These are phyloP conservation scores for Chrysoporthe cubensis DNA, from an alignment of 2,329 filamentous ascomycete genomes.

Conservation along the genomic window DNA sequence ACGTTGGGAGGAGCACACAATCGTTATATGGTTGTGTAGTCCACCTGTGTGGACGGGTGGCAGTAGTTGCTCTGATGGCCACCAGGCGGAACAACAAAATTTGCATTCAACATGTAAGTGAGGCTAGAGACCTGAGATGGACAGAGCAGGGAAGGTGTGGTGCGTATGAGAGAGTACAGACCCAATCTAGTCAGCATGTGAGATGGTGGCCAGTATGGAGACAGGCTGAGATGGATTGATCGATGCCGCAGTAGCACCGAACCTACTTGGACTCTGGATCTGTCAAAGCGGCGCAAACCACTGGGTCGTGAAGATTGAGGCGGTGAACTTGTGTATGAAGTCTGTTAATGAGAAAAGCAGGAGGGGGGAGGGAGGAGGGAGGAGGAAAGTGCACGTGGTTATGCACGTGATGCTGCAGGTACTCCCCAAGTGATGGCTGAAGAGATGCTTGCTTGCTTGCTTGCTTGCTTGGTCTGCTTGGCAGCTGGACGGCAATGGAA, in stretches of 20 bases:
- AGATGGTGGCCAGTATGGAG: background rate
- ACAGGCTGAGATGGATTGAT: background rate
- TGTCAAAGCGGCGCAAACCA: background rate
- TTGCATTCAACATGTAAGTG: background rate
- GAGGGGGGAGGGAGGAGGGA: background rate
- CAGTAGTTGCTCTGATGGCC: background rate
- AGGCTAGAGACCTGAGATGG: background rate
- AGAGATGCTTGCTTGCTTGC: background rate
- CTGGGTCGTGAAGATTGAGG: too few relatives aligned
- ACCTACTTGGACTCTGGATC: too few relatives aligned
- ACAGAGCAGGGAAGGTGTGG: background rate
- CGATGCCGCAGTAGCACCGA: too few relatives aligned
- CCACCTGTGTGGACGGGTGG: background rate
- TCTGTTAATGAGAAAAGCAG: background rate
- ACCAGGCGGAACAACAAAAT: background rate
- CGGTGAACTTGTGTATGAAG: background rate
- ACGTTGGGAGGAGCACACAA: too few relatives aligned
- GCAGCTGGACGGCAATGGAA: too few relatives aligned
- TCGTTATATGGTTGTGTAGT: too few relatives aligned
- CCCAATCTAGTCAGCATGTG: background rate
- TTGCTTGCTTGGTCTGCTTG: too few relatives aligned
- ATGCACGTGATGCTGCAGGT: slow-evolving; percentile 17
- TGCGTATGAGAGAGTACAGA: background rate
- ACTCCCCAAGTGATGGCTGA: background rate
- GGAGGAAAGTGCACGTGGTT: background rate